Base-by-base conservation (phyloP, 768 basidiomycete species). In the Thelephora aurantiotincta region DNA sequence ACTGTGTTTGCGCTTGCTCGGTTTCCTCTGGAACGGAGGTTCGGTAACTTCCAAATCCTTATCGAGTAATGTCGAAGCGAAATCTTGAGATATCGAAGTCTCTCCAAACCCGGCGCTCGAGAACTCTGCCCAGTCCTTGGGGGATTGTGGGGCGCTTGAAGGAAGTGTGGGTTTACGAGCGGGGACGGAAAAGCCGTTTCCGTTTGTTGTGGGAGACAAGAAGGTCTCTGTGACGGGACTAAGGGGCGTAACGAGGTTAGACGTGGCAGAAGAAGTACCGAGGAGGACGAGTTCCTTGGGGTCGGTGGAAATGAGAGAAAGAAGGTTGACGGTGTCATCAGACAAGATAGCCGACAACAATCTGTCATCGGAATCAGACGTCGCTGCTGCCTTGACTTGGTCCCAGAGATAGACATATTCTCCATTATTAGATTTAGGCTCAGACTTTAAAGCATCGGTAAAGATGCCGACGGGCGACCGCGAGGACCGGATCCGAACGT, bases 41-140 rank as follows among this genome's bases (percentile, higher is more conserved):
- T 56, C 52, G 1, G 75, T 77, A 4, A 71, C 62, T 55, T 83
- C 84, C 22, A 77, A 50, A 49, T 84, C 78, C 44, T 65, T 71
- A 46, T 80, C 76, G 33, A 77, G 61, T 9, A 83, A 67, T 0
- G 79, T 77, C 1, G 70, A 62, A 11, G 75, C 74, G 3, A 88
- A 70, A 16, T 72, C 70, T 14, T 60, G 62, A 9, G 67, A 57
- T 5, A 66, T 61, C 0, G 65, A 54, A 36, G 71, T 66, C 1
- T 63, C 62, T 30, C 68, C 70, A 11, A 73, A 88, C 2, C 85
- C 85, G 0, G 73, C 64, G 1, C 72, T 62, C 0, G 82, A 78
- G 60, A 88, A 87, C 35, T 78, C 73, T 5, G 68, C 58, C 85
- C 85, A 88, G 54, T 84, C 80, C 19, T 59, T 59, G 14, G 59